Percentiles rank a stretch among this genome's conserved stretches.
Conservation (phyloP, 768 basidiomycete genomes). For the Pleurotus ostreatus region DNA sequence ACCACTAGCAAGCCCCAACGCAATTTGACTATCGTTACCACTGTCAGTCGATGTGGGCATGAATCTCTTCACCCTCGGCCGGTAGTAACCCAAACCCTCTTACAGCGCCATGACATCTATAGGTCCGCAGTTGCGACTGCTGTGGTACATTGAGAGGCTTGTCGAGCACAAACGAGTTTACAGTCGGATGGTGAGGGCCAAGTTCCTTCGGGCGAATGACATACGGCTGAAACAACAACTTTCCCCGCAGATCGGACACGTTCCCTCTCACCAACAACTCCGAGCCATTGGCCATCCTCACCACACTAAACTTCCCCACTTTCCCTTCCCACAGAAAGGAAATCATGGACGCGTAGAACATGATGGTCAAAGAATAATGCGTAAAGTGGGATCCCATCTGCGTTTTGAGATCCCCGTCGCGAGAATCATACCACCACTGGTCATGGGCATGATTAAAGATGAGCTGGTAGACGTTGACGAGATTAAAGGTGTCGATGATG, state of each 20-base stretch:
- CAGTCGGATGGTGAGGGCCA: neutral
- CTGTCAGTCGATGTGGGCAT: neutral
- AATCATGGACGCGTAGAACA: neutral
- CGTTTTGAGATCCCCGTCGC: neutral
- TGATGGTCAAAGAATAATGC: neutral
- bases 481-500: neutral
- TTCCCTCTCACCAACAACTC: neutral
- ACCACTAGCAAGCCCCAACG: too few species aligned
- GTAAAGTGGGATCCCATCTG: neutral
- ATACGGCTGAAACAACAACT: neutral
- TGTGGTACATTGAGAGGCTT: neutral
- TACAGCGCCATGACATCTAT: neutral
- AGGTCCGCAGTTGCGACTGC: neutral
- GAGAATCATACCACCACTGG: neutral
- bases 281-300: neutral
- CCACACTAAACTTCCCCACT: neutral
- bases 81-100: neutral
- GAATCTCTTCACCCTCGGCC: neutral
- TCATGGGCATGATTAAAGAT: neutral
- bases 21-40: too few species aligned
- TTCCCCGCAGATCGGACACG: neutral
- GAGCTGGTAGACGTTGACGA: neutral
- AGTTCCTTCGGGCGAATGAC: neutral
- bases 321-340: neutral
- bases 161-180: conserved; percentile 1